These are phyloP conservation scores for Pseudogymnoascus sp. DNA, from an alignment of 2,329 filamentous ascomycete genomes.

Conservation along the genomic window DNA sequence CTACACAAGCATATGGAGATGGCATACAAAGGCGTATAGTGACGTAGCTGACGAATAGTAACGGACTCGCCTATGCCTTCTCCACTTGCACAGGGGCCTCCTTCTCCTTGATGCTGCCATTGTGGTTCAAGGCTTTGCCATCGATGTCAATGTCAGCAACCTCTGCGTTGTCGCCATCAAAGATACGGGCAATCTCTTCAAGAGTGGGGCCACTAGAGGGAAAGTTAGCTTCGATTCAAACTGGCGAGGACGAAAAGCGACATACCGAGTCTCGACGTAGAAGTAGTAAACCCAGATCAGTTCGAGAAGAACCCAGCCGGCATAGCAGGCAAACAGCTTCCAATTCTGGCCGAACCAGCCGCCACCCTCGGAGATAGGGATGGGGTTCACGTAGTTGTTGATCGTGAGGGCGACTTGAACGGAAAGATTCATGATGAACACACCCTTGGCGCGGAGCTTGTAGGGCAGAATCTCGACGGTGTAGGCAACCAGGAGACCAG, in stretches of 20 bases:
- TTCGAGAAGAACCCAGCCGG: conserved; percentile 51
- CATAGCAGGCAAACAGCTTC: background rate
- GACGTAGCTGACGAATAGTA: background rate
- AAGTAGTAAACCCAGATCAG: conserved; percentile 59
- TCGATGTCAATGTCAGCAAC: conserved; percentile 2
- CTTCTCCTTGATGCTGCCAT: background rate
- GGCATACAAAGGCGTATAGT: background rate
- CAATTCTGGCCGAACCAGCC: background rate
- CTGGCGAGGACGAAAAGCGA: background rate
- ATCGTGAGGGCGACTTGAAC: conserved; percentile 21
- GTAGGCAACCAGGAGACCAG: conserved; percentile 46
- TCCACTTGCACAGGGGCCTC: background rate
- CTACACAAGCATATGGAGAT: background rate
- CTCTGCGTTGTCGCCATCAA: conserved; percentile 9
- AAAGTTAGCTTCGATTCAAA: background rate
- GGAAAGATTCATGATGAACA: conserved; percentile 17
- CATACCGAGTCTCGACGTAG: conserved; percentile 58
- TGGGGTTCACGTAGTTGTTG: conserved; percentile 32
- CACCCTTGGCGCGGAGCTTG: conserved; percentile 12
- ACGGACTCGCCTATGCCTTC: background rate
- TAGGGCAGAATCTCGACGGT: conserved; percentile 16
- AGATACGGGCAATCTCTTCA: conserved; percentile 15
- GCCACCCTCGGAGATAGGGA: conserved; percentile 23
- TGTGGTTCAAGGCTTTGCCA: background rate
- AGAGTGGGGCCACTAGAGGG: conserved; percentile 12